Evolutionary conservation across 352 stramenopile genomes (phyloP), one percentile per base, ranked within the genome.

Genomic region (Globisporangium mamillatum): DNA sequence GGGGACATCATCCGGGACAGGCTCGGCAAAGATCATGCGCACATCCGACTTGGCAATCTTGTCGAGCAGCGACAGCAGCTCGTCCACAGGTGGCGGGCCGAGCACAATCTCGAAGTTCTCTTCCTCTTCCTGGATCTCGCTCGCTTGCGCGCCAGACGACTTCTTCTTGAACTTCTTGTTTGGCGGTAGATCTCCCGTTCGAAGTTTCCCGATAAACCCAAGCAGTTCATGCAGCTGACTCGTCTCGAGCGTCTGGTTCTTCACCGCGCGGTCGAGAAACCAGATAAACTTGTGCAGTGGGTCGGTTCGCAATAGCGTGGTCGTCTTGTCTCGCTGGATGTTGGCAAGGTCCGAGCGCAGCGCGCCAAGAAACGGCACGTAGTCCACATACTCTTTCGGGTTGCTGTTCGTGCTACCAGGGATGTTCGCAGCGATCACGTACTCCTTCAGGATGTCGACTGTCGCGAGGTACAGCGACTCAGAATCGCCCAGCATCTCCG

Each of bases 251-350:
- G 82, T 84, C 48, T 90, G 81, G 54, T 88, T 89, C 75, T 94
- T 94, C 27, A 94, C 56, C 27, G 85, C 86, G 22, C 84, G 79
- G 66, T 96, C 88, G 32, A 94, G 69, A 72, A 94, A 93, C 88
- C 88, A 96, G 36, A 94, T 92, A 55, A 96, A 96, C 65, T 96
- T 96, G 73, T 96, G 88, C 12, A 96, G 62, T 5, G 88, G 88
- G 41, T 96, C 88, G 0, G 79, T 85, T 41, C 86, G 85, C 55
- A 93, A 67, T 53, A 93, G 69, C 41, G 75, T 36, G 1, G 86
- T 93, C 25, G 86, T 91, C 59, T 86, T 87, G 69, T 96, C 88
- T 55, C 88, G 86, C 70, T 94, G 86, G 8, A 93, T 65, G 41
- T 94, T 96, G 1, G 85, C 82, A 41, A 96, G 74, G 61, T 96